Base-by-base conservation (phyloP, 306 rosid genomes). In the Sicyos baderoa region DNA sequence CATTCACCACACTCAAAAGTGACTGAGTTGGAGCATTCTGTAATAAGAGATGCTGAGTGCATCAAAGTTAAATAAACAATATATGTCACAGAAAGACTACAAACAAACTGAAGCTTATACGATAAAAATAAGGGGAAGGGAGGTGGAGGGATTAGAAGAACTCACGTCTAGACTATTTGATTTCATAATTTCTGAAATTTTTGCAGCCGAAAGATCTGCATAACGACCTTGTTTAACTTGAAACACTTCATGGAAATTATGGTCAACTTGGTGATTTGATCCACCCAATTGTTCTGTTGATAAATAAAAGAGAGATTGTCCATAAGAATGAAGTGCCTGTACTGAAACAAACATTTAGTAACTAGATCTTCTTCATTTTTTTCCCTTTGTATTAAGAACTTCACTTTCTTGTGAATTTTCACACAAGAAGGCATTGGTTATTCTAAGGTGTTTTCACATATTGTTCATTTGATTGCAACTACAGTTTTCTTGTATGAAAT, bases 11-110 rank as follows among this genome's bases (percentile, higher is more conserved):
- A 21, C 97, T 93, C 69, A 93, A 50, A 68, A 93, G 93, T 0
- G 93, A 93, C 48, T 90, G 96, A 42, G 99, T 93, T 9, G 99
- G 96, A 76, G 99, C 96, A 75, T 86, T 93, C 95, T 93, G 97
- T 91, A 90, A 48, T 67, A 81, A 71, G 56, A 93, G 85, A 82
- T 82, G 83, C 88, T 81, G 89, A 84, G 75, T 23, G 78, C 83
- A 86, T 91, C 80, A 89, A 82, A 74, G 81, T 83, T 74, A 76
- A 79, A 79, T 80, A 57, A 78, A 53, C 62, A 37, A 35, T 66
- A 22, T 66, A 66, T 22, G 54, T 66, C 54, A 66, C 71, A 21
- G 71, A 47, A 66, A 66, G 40, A 45, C 55, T 40, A 65, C 14
- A 21, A 15, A 66, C 71, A 40, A 83, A 79, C 74, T 29, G 70